phyloP scores from a whole-genome alignment of 495 filamentous ascomycete genomes.

The Aspergillus bridgeri region DNA sequence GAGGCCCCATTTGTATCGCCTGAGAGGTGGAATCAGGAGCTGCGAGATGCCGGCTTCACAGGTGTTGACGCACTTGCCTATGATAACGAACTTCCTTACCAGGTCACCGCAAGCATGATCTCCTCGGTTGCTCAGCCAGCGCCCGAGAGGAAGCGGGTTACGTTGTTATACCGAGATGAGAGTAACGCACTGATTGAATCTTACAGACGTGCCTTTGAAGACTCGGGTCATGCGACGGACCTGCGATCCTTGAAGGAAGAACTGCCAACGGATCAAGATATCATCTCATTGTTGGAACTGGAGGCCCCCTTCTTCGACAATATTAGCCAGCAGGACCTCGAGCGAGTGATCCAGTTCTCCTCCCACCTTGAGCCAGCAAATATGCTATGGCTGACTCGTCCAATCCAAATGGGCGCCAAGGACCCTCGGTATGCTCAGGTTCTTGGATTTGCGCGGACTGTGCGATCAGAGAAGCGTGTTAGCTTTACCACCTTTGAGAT shows the following conservation, averaged over 20 bases:
- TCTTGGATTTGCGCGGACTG: not conserved
- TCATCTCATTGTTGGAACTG: not conserved
- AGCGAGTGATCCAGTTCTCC: not conserved
- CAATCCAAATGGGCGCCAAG: not conserved
- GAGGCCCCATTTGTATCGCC: not conserved
- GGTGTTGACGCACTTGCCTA: not conserved
- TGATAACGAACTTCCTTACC: not conserved
- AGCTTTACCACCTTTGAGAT: not conserved
- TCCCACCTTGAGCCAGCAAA: not conserved
- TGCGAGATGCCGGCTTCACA: not conserved
- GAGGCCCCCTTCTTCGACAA: not conserved
- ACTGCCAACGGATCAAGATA: not conserved
- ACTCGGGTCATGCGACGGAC: not conserved
- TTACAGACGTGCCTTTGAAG: not conserved
- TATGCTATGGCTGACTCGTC: not conserved
- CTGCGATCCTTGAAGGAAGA: not conserved
- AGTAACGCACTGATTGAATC: not conserved
- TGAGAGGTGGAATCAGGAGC: conserved; percentile 2
- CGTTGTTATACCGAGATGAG: not conserved
- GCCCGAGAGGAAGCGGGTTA: not conserved
- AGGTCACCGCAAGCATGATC: not conserved
- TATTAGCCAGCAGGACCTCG: not conserved
- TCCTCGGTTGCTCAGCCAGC: not conserved
- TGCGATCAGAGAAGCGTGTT: not conserved
- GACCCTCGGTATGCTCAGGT: not conserved